Evolutionary conservation across 768 basidiomycete genomes (phyloP), one percentile per base, ranked within the genome.

Genomic region (Hirschioporus abietinus): DNA sequence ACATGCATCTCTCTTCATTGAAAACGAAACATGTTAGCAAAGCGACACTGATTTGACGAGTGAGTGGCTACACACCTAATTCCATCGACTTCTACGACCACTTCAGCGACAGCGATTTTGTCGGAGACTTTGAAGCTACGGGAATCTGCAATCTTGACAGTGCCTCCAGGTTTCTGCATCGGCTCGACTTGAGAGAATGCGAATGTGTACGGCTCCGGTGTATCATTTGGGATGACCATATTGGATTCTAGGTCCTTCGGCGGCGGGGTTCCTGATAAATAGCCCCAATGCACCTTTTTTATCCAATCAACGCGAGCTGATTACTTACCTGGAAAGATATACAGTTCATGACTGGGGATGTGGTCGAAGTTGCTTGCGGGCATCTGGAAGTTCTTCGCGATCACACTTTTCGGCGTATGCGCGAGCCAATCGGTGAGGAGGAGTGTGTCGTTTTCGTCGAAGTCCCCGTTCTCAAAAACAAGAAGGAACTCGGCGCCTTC

Each of bases 371-470:
- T 78, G 42, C 82, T 75, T 3, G 78, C 78, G 62, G 74, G 71
- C 7, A 79, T 72, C 42, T 83, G 81, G 72, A 90, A 89, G 73
- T 89, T 90, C 76, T 88, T 88, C 18, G 86, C 86, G 1, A 89
- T 75, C 0, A 87, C 84, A 60, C 82, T 80, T 68, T 81, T 78
- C 24, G 86, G 86, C 18, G 85, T 79, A 70, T 90, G 89, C 2
- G 88, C 80, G 25, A 89, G 77, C 87, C 89, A 90, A 67, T 90
- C 88, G 66, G 88, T 84, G 20, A 88, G 75, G 58, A 84, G 77
- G 72, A 88, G 88, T 1, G 87, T 88, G 2, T 78, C 72, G 61
- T 88, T 86, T 73, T 88, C 88, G 34, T 79, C 82, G 70, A 88
- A 88, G 12, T 72, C 58, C 63, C 80, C 78, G 30, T 62, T 73